phyloP scores from a whole-genome alignment of 352 stramenopile genomes.

The Halophytophthora polymorphica region DNA sequence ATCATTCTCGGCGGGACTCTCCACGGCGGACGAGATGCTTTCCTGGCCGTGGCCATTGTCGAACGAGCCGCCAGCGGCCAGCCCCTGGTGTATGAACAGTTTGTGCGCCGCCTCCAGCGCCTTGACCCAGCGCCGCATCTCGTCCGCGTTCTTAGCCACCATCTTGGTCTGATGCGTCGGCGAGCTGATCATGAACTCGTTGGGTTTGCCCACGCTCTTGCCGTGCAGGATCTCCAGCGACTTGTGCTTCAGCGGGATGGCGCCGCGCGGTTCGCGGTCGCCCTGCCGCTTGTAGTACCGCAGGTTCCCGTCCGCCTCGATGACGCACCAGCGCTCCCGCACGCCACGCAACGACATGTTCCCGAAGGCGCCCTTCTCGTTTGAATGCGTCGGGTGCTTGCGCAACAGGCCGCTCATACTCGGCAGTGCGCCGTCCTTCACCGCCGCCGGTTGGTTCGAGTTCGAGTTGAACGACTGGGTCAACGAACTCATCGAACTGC shows the following conservation, averaged over 20 bases:
- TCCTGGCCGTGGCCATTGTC: conserved; percentile 16
- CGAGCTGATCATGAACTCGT: conserved; percentile 78
- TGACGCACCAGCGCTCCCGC: conserved; percentile 69
- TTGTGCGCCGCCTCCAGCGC: conserved; percentile 49
- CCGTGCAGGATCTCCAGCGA: conserved; percentile 71
- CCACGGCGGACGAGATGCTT: conserved; percentile 20
- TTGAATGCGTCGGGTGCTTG: conserved; percentile 77
- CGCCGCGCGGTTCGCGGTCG: conserved; percentile 68
- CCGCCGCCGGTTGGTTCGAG: conserved; percentile 29
- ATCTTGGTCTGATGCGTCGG: conserved; percentile 74
- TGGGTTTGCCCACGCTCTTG: conserved; percentile 62
- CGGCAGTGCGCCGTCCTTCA: conserved; percentile 31
- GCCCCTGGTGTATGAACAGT: conserved; percentile 43
- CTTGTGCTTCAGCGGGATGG: conserved; percentile 60
- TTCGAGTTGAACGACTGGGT: conserved; percentile 55
- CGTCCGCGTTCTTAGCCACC: conserved; percentile 59
- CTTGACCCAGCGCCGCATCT: conserved; percentile 74
- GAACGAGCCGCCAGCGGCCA: conserved; percentile 15
- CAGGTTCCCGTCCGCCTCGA: conserved; percentile 61
- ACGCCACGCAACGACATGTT: conserved; percentile 79
- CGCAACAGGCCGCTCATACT: conserved; percentile 52
- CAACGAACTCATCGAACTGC: conserved; percentile 52
- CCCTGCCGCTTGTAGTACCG: conserved; percentile 80
- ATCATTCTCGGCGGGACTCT: conserved; percentile 26
- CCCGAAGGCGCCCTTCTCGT: conserved; percentile 72